Conservation (phyloP, 768 basidiomycete species). For the Naematelia encephala region DNA sequence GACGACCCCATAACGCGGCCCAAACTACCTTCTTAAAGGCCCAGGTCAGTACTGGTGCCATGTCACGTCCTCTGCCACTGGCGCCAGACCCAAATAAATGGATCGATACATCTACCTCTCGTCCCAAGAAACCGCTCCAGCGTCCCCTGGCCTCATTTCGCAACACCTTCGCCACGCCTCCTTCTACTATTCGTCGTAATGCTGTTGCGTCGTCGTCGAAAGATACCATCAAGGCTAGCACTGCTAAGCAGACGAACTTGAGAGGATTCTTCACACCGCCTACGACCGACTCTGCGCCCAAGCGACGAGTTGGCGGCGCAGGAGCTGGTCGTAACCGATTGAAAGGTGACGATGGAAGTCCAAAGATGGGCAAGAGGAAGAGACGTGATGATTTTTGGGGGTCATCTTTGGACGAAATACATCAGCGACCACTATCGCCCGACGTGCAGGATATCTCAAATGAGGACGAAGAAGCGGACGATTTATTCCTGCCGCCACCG, state of each 20-base stretch:
- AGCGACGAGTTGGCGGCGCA: neutral
- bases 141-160: conserved; percentile 26
- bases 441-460: neutral
- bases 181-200: conserved; percentile 9
- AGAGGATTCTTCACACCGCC: conserved; percentile 25
- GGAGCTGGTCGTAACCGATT: neutral
- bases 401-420: conserved; percentile 1
- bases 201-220: conserved; percentile 3
- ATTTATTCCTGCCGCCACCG: neutral
- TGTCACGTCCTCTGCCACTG: conserved; percentile 23
- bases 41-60: too few species aligned
- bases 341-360: neutral
- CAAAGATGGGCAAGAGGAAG: neutral
- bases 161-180: conserved; percentile 29
- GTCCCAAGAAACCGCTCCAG: conserved; percentile 15
- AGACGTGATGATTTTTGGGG: conserved; percentile 3
- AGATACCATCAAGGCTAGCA: neutral
- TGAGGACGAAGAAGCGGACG: neutral
- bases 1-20: too few species aligned
- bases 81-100: conserved; percentile 37
- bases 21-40: too few species aligned
- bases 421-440: neutral
- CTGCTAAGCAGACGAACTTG: conserved; percentile 14
- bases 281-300: conserved; percentile 4
- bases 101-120: conserved; percentile 27